Conservation (phyloP, 2,329 filamentous ascomycete species). For the Chrysoporthe puriensis region DNA sequence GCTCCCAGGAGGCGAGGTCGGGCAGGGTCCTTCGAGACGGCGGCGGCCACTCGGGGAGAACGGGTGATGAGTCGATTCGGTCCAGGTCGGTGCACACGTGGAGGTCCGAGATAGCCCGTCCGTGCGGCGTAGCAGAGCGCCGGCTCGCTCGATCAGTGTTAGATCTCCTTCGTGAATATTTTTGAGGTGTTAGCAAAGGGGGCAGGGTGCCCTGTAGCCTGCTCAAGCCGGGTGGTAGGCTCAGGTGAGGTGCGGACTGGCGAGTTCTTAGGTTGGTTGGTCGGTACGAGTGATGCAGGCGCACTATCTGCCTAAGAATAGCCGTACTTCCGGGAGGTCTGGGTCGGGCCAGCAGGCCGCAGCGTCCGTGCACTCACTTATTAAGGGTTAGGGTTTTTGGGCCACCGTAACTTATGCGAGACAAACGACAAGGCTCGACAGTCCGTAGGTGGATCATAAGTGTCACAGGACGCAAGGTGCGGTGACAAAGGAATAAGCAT, state of each 20-base stretch:
- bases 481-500: no score
- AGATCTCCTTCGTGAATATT: background rate
- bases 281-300: background rate
- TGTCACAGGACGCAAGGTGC: background rate
- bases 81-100: background rate
- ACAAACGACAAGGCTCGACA: background rate
- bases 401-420: no score
- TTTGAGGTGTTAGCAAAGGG: background rate
- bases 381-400: background rate
- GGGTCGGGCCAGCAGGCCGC: background rate
- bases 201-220: background rate
- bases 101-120: background rate
- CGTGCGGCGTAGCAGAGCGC: background rate
- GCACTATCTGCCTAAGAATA: background rate
- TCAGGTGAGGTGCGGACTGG: background rate
- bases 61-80: background rate
- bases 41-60: background rate
- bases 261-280: conserved; percentile 7
- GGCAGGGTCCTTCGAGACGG: background rate
- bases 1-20: background rate
- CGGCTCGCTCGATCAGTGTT: background rate
- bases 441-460: background rate
- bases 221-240: background rate
- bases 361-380: background rate
- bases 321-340: background rate